Percentiles rank a stretch among this genome's conserved stretches.
Evolutionary conservation across 129 eudicot species (phyloP).

Genomic region (Pittosporum tobira): DNA sequence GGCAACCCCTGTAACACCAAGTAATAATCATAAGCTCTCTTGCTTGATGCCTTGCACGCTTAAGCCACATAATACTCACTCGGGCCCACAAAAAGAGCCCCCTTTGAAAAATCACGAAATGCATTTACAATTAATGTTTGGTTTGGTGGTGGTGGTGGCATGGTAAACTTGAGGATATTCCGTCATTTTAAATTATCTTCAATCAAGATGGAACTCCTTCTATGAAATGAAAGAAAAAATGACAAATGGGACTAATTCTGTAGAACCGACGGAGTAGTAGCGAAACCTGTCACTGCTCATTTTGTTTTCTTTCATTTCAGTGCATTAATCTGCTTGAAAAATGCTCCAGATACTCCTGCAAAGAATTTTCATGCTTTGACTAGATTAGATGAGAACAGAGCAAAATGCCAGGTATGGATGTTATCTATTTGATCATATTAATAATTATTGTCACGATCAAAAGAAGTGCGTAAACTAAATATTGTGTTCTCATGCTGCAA

Average conservation of each 20-base stretch:
- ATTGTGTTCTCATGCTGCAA: not conserved
- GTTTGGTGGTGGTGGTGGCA: too few relatives aligned
- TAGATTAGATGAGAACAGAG: constrained; percentile 94
- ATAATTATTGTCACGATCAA: not conserved
- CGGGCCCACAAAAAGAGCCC: too few relatives aligned
- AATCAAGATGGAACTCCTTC: too few relatives aligned
- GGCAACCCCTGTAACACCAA: constrained; percentile 98
- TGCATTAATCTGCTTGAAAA: constrained; percentile 93
- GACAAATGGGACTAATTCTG: too few relatives aligned
- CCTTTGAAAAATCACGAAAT: too few relatives aligned
- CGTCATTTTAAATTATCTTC: too few relatives aligned
- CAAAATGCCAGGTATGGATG: constrained; percentile 80
- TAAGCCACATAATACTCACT: not conserved
- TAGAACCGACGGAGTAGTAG: too few relatives aligned
- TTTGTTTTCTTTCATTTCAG: constrained; percentile 31
- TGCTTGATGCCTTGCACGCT: not conserved
- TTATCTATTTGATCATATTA: not conserved
- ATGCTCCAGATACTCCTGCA: constrained; percentile 88
- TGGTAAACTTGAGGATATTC: too few relatives aligned
- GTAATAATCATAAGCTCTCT: constrained; percentile 20
- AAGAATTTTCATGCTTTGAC: constrained; percentile 93
- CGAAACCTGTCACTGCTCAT: constrained; percentile 4
- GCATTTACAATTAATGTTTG: too few relatives aligned
- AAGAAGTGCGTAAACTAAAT: not conserved
- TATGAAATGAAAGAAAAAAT: too few relatives aligned